These are phyloP conservation scores for Massarina eburnea DNA, from an alignment of 2,329 filamentous ascomycete species.

Conservation along the genomic window DNA sequence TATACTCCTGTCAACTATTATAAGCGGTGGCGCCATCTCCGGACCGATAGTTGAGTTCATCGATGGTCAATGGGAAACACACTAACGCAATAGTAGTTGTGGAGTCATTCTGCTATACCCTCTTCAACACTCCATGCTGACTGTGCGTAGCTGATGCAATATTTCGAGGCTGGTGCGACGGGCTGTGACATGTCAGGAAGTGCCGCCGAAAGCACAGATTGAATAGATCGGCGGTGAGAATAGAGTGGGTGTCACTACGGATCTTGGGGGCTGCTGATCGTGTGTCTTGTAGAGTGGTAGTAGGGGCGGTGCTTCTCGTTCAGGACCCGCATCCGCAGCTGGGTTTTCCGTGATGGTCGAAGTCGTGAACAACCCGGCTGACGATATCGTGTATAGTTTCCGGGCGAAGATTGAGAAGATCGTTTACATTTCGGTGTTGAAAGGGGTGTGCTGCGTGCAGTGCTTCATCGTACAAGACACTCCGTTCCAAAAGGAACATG, in stretches of 20 bases:
- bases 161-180: not conserved
- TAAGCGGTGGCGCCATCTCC: not conserved
- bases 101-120: not conserved
- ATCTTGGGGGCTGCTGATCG: no score
- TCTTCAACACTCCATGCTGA: conserved; percentile 1
- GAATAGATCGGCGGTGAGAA: no score
- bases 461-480: conserved; percentile 39
- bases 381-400: conserved; percentile 24
- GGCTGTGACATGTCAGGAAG: not conserved
- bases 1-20: not conserved
- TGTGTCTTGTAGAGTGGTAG: no score
- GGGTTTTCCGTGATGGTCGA: conserved; percentile 25
- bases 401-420: conserved; percentile 14
- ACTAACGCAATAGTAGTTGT: not conserved
- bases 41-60: not conserved
- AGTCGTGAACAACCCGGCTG: conserved; percentile 18
- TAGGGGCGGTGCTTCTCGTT: conserved; percentile 4
- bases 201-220: no score
- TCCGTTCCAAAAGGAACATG: conserved; percentile 43
- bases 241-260: no score
- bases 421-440: conserved; percentile 23
- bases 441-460: conserved; percentile 29
- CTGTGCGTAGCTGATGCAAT: not conserved
- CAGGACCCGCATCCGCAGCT: conserved; percentile 38
- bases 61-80: not conserved